Percentiles rank a stretch among this genome's conserved stretches.
phyloP scores from a whole-genome alignment of 192 early-diverging fungal species.

The Coemansia sp. region DNA sequence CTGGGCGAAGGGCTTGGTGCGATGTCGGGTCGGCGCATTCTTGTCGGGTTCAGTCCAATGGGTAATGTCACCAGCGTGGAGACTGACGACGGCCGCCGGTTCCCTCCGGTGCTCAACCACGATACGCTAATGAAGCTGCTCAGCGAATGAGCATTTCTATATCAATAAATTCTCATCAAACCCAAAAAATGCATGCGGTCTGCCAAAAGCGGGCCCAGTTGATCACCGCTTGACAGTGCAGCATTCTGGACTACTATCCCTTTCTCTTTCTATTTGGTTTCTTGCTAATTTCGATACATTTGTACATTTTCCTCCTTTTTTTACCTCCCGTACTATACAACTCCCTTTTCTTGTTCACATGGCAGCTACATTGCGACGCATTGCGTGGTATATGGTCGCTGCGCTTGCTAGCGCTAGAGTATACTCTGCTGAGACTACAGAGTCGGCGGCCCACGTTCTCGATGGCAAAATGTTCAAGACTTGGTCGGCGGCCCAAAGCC shows the following conservation, averaged over 20 bases:
- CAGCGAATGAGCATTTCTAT: conserved; percentile 15
- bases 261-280: background rate
- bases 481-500: conserved; percentile 62
- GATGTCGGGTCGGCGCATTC: conserved; percentile 48
- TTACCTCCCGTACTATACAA: background rate
- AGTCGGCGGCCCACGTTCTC: conserved; percentile 62
- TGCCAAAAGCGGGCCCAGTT: background rate
- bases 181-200: background rate
- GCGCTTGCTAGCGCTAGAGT: conserved; percentile 4
- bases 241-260: background rate
- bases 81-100: conserved; percentile 46
- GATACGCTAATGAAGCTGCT: conserved; percentile 46
- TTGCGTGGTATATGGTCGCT: conserved; percentile 9
- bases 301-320: conserved; percentile 9
- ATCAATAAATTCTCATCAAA: background rate
- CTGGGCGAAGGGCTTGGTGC: conserved; percentile 51
- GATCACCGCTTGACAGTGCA: background rate
- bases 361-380: conserved; percentile 12
- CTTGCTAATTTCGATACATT: background rate
- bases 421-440: conserved; percentile 16
- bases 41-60: conserved; percentile 45
- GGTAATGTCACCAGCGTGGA: conserved; percentile 42
- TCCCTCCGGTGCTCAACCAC: conserved; percentile 48
- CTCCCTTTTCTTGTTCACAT: background rate
- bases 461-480: conserved; percentile 64